Base-by-base conservation (phyloP, 202 grass and related monocot species). In the Musa balbisiana region DNA sequence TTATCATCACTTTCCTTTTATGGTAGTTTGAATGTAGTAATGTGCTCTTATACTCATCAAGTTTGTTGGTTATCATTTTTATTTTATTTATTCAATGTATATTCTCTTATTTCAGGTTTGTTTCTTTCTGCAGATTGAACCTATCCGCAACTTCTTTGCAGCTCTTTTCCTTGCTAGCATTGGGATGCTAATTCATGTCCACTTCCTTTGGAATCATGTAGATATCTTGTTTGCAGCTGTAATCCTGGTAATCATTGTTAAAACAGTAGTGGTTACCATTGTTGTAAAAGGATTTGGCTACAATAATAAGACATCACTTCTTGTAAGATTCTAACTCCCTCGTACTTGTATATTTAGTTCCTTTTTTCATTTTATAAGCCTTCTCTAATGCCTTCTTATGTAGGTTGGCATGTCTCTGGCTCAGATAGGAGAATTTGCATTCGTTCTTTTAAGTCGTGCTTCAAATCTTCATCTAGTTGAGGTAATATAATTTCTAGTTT, bases 171-270 rank as follows among this genome's bases (percentile, higher is more conserved):
- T 99, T 82, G 96, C 96, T 80, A 99, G 96, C 81, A 95, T 99
- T 72, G 96, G 96, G 54, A 99, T 99, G 96, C 85, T 99, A 80
- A 99, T 99, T 88, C 92, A 99, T 84, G 89, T 95, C 16, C 96
- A 95, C 84, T 99, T 99, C 75, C 87, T 99, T 65, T 99, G 96
- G 96, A 99, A 92, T 82, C 96, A 99, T 85, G 96, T 99, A 51
- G 96, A 99, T 88, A 99, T 99, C 87, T 90, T 99, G 68, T 80
- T 99, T 54, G 96, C 96, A 80, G 85, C 96, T 82, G 96, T 99
- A 68, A 95, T 99, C 79, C 80, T 99, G 80, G 95, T 99, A 72
- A 99, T 99, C 65, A 90, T 82, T 49, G 78, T 95, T 78, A 99
- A 99, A 86, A 99, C 96, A 5, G 64, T 90, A 77, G 85, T 99